These are phyloP conservation scores for Pythium phragmitis DNA, from an alignment of 352 stramenopile species.

Conservation along the genomic window DNA sequence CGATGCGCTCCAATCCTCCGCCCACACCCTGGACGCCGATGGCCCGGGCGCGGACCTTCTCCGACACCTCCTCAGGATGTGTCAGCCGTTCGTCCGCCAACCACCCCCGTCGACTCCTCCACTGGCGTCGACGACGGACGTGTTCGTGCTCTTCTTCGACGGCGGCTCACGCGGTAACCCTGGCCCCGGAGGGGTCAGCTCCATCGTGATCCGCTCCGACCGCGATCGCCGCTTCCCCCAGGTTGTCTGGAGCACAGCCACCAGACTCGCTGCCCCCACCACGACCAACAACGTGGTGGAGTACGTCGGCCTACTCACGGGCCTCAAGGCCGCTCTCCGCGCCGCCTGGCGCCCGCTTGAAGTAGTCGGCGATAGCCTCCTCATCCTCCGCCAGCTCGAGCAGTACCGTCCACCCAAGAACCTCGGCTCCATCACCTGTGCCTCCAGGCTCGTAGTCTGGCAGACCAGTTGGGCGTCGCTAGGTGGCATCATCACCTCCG, in stretches of 20 bases:
- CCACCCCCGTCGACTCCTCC: background rate
- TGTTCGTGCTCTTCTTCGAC: conserved; percentile 4
- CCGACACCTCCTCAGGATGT: background rate
- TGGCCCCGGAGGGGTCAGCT: background rate
- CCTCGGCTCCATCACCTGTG: background rate
- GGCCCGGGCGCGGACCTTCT: too few species aligned
- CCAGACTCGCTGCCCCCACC: background rate
- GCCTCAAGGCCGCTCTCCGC: background rate
- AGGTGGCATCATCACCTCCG: conserved; percentile 11
- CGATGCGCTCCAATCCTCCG: background rate
- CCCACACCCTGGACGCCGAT: too few species aligned
- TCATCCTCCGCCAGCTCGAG: background rate
- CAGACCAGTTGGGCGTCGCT: background rate
- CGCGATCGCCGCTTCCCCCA: too few species aligned
- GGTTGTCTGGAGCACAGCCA: background rate
- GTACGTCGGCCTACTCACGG: conserved; percentile 32
- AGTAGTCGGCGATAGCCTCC: background rate
- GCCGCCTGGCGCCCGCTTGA: background rate
- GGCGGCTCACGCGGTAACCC: background rate
- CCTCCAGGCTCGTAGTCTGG: background rate
- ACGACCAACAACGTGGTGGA: conserved; percentile 30
- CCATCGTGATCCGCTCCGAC: background rate
- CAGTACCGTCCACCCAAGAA: background rate
- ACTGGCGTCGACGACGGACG: too few species aligned
- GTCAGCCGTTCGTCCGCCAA: background rate